Conservation (phyloP, 176 grass and related monocot species). For the Aechmea fasciata region DNA sequence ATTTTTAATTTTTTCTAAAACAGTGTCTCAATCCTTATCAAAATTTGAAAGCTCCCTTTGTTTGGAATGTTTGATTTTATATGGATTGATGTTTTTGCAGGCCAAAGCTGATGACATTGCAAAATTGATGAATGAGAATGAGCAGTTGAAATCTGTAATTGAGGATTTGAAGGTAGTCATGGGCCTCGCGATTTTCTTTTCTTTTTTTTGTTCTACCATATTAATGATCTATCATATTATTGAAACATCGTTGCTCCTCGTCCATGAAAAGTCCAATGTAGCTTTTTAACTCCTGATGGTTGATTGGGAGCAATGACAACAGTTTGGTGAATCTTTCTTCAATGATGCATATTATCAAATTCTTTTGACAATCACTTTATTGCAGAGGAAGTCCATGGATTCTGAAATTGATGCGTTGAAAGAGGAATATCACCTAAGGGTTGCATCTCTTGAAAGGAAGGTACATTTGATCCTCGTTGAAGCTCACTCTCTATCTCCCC, state of each 20-base stretch:
- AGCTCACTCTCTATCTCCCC: neutral
- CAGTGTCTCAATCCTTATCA: neutral
- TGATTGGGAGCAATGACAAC: neutral
- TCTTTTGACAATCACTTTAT: conserved; percentile 19
- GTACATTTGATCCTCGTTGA: conserved; percentile 20
- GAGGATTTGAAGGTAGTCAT: conserved; percentile 88
- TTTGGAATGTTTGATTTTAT: neutral
- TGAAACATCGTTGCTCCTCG: neutral
- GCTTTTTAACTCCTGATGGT: neutral
- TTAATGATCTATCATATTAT: neutral
- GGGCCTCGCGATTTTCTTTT: conserved; percentile 16
- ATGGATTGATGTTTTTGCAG: conserved; percentile 28
- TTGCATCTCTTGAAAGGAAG: conserved; percentile 99
- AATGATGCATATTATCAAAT: neutral
- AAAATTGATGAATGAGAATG: conserved; percentile 89
- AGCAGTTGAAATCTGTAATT: conserved; percentile 72
- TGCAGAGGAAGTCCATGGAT: conserved; percentile 69
- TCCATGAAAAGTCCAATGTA: neutral
- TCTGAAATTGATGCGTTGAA: conserved; percentile 73
- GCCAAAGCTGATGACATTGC: conserved; percentile 98
- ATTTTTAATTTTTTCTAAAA: no score
- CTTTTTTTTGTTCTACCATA: conserved; percentile 10
- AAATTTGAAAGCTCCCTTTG: neutral
- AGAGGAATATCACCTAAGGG: conserved; percentile 94
- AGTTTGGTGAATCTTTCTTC: conserved; percentile 18